Conservation (phyloP, 352 stramenopile species). For the Aphanomyces cochlioides region DNA sequence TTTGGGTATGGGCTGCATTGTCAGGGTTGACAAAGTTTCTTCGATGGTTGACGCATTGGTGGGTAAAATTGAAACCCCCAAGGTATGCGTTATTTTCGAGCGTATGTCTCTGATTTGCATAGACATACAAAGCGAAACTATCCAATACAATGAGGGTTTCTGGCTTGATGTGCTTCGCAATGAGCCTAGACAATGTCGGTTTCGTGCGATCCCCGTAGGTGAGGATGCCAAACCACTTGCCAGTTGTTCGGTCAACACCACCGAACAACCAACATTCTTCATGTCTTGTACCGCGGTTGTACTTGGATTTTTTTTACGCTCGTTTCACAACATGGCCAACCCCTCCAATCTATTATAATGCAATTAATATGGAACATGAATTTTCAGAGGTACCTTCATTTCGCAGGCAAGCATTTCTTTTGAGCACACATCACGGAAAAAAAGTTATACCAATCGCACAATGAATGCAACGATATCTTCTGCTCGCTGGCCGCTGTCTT, state of each 20-base stretch:
- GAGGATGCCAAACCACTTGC: neutral
- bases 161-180: neutral
- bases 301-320: neutral
- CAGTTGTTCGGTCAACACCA: neutral
- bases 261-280: neutral
- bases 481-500: too few relatives aligned
- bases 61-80: neutral
- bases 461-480: too few relatives aligned
- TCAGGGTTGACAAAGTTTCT: neutral
- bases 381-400: too few relatives aligned
- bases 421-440: too few relatives aligned
- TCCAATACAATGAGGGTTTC: too few relatives aligned
- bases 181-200: neutral
- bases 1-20: neutral
- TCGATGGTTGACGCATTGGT: neutral
- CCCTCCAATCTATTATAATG: neutral
- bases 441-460: too few relatives aligned
- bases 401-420: too few relatives aligned
- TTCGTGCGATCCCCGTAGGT: constrained; percentile 4
- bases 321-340: neutral
- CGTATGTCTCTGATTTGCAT: neutral
- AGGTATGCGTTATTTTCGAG: neutral
- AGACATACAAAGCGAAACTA: neutral
- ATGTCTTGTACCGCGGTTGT: neutral
- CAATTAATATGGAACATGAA: too few relatives aligned